Evolutionary conservation across 139 green algal genomes (phyloP).

Genomic region (Trebouxia sp.): DNA sequence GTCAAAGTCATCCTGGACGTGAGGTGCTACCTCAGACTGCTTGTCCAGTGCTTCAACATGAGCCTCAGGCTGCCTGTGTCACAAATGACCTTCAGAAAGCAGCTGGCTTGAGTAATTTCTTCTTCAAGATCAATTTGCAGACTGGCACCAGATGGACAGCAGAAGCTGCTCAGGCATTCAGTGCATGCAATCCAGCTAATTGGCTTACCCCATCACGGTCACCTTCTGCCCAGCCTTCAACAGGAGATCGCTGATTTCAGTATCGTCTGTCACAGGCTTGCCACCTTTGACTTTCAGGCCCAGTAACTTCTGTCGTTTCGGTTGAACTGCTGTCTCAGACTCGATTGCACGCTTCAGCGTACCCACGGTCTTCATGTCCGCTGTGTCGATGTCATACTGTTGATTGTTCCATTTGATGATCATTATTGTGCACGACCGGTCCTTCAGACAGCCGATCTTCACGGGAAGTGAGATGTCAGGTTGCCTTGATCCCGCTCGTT

Average conservation of each 20-base stretch:
- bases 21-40: slow-evolving; percentile 62
- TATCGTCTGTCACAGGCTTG: slow-evolving; percentile 58
- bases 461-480: no score
- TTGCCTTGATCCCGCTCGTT: no score
- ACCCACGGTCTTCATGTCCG: slow-evolving; percentile 51
- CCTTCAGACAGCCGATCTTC: no score
- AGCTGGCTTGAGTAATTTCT: not conserved
- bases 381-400: slow-evolving; percentile 45
- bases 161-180: not conserved
- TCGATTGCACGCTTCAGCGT: slow-evolving; percentile 62
- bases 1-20: slow-evolving; percentile 89
- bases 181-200: no score
- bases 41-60: slow-evolving; percentile 50
- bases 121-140: no score
- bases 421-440: no score
- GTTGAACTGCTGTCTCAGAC: slow-evolving; percentile 53
- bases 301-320: slow-evolving; percentile 81
- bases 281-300: slow-evolving; percentile 72
- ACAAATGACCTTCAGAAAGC: not conserved
- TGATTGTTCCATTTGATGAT: slow-evolving; percentile 55
- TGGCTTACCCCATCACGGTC: slow-evolving; percentile 79
- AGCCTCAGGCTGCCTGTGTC: slow-evolving; percentile 63
- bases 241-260: slow-evolving; percentile 49
- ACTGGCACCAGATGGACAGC: not conserved
- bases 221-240: slow-evolving; percentile 72